Base-by-base conservation (phyloP, 139 green algal genomes). In the Chlamydomonas eustigma region DNA sequence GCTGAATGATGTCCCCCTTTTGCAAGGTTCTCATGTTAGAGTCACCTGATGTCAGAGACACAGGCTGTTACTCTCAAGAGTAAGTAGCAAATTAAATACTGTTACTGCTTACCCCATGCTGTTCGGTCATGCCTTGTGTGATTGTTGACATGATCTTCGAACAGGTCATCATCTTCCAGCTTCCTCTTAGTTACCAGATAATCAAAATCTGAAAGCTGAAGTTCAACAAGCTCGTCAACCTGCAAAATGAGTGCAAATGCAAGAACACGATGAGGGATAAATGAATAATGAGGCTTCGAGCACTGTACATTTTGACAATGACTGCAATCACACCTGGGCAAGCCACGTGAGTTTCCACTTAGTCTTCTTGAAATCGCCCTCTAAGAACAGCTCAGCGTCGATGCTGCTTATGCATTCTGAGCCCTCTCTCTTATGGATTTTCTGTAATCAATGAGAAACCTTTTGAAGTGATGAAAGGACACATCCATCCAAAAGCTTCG, bases 321-420 rank as follows among this genome's bases (percentile, higher is more conserved):
- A n/a, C n/a, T n/a, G n/a, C n/a, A n/a, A n/a, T n/a, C n/a, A n/a
- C 44, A 58, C 66, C 50, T 84, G 81, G 30, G 86, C 80, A 35
- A 99, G 89, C 96, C 96, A 99, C 4, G 94, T 98, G 70, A 98
- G 88, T 88, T 99, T 99, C 34, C 94, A 86, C 80, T 94, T 94
- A 5, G 96, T 99, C 52, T 90, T 94, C 83, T 98, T 98, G 50
- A 98, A 88, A 76, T 92, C 88, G 34, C 95, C 96, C 37, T 88
- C 90, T 36, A 97, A 87, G 80, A 98, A 80, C n/a, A 99, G 89
- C 39, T 86, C 70, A 51, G 74, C 80, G 25, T 33, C 35, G 33
- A 95, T 78, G 4, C 36, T 73, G 0, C 79, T 88, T 28, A 93
- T 83, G 0, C 37, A 39, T 0, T 79, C 83, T 1, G 69, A 78